Conservation (phyloP, 2,329 filamentous ascomycete genomes). For the Clonostachys byssicola region DNA sequence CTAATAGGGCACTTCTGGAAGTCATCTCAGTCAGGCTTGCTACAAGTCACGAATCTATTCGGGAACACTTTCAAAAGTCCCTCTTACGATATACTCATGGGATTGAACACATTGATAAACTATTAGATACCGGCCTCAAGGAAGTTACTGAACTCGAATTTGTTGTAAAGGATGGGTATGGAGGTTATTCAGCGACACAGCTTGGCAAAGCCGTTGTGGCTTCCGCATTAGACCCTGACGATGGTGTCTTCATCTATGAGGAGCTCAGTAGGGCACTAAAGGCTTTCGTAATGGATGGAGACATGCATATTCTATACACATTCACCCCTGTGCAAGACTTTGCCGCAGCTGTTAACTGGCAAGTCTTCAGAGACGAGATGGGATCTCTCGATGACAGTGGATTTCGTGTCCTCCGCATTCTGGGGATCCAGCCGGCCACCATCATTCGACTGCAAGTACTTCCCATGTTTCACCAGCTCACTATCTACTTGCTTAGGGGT, state of each 20-base stretch:
- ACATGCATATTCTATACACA: conserved; percentile 75
- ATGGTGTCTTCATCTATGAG: conserved; percentile 68
- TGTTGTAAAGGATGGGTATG: conserved; percentile 42
- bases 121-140: conserved; percentile 54
- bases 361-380: conserved; percentile 66
- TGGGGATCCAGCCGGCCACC: conserved; percentile 64
- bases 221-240: conserved; percentile 69
- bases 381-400: conserved; percentile 68
- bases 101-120: conserved; percentile 39
- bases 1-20: conserved; percentile 62
- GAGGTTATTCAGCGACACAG: conserved; percentile 55
- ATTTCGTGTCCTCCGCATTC: conserved; percentile 60
- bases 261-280: conserved; percentile 64
- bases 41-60: conserved; percentile 58
- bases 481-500: neutral
- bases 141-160: conserved; percentile 54
- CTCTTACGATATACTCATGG: conserved; percentile 57
- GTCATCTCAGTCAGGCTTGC: conserved; percentile 65
- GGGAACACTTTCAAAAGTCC: conserved; percentile 66
- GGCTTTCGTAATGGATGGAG: conserved; percentile 76
- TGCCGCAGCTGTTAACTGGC: conserved; percentile 61
- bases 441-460: conserved; percentile 60
- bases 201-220: conserved; percentile 69
- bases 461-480: conserved; percentile 1
- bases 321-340: conserved; percentile 68